phyloP scores from a whole-genome alignment of 1,284 basidiomycete genomes.

The Peniophora sp. region DNA sequence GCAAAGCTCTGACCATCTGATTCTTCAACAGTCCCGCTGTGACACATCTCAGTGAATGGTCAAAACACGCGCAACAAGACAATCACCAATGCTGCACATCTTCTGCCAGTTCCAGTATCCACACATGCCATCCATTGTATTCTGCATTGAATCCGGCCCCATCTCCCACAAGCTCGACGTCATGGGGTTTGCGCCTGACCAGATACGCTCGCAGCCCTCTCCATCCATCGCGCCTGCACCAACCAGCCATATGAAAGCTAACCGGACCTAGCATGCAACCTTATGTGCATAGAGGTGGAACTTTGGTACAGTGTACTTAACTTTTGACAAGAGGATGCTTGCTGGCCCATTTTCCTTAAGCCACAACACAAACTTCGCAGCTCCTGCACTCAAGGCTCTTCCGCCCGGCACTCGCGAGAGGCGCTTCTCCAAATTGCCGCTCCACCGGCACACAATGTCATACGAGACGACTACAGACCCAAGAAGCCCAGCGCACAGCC shows the following conservation, averaged over 20 bases:
- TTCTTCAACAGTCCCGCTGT: background rate
- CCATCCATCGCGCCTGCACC: conserved; percentile 11
- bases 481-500: conserved; percentile 12
- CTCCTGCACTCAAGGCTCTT: background rate
- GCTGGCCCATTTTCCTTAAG: background rate
- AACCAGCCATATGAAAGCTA: conserved; percentile 12
- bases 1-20: background rate
- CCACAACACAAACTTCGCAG: background rate
- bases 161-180: conserved; percentile 10
- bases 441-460: conserved; percentile 7
- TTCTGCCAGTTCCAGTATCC: conserved; percentile 12
- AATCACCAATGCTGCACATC: conserved; percentile 2
- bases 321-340: background rate
- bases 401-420: conserved; percentile 4
- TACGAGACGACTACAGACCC: conserved; percentile 15
- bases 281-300: conserved; percentile 13
- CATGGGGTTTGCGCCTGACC: conserved; percentile 11
- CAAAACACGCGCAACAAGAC: too few relatives aligned
- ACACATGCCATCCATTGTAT: conserved; percentile 11
- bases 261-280: conserved; percentile 9
- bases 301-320: conserved; percentile 13
- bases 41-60: too few relatives aligned
- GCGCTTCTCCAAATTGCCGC: conserved; percentile 6
- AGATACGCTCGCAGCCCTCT: conserved; percentile 14
- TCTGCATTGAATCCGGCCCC: conserved; percentile 7